Conservation (phyloP, 148 eudicot species). For the Linanthus parryae region DNA sequence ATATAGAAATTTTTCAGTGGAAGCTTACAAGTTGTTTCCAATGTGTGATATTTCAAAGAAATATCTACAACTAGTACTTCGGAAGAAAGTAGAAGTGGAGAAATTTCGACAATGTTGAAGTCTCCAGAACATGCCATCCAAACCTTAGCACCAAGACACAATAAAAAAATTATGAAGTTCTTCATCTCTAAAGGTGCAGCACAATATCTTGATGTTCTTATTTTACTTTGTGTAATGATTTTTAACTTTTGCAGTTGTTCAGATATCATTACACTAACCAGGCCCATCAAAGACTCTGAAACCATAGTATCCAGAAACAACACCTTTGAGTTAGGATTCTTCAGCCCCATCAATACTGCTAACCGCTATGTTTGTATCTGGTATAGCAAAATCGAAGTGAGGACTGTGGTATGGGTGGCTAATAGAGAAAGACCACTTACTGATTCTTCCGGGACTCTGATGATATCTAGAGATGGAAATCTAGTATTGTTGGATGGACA, state of each 20-base stretch:
- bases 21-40: no score
- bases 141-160: no score
- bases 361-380: no score
- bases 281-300: constrained; percentile 24
- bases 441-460: constrained; percentile 34
- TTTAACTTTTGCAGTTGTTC: constrained; percentile 8
- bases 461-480: constrained; percentile 32
- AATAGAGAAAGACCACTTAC: constrained; percentile 32
- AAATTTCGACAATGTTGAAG: no score
- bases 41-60: no score
- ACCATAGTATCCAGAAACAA: constrained; percentile 24
- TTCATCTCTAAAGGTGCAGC: no score
- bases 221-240: constrained; percentile 1
- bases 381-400: constrained; percentile 20
- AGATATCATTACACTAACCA: constrained; percentile 14
- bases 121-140: no score
- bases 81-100: no score
- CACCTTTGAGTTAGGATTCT: constrained; percentile 33
- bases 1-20: no score
- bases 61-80: no score
- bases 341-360: no score
- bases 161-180: no score
- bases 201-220: not conserved
- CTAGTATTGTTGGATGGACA: constrained; percentile 22
- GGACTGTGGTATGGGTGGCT: constrained; percentile 33